Conservation (phyloP, 768 basidiomycete species). For the Coprinopsis strossmayeri region DNA sequence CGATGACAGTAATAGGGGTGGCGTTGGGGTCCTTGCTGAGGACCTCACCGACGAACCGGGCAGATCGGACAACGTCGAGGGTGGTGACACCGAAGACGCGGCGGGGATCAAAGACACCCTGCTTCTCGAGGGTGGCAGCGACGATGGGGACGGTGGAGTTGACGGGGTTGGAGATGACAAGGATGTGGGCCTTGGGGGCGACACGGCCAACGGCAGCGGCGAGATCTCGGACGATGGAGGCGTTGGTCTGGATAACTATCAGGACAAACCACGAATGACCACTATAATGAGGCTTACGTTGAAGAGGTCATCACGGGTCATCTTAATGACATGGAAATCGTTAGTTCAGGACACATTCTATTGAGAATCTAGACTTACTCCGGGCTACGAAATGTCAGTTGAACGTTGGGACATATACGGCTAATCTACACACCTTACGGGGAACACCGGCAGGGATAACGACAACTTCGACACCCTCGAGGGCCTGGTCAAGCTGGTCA, state of each 20-base stretch:
- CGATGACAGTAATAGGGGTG: constrained; percentile 77
- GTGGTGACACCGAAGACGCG: constrained; percentile 96
- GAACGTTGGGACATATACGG: constrained; percentile 1
- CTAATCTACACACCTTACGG: constrained; percentile 72
- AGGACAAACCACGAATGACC: too few relatives aligned
- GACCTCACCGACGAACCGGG: constrained; percentile 80
- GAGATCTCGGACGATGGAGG: constrained; percentile 95
- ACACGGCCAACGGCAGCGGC: constrained; percentile 82
- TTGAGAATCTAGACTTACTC: constrained; percentile 49
- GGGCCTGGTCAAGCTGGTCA: constrained; percentile 83
- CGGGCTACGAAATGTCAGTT: constrained; percentile 51
- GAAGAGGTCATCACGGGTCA: constrained; percentile 97
- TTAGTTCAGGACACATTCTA: constrained; percentile 6
- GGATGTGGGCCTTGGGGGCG: constrained; percentile 85
- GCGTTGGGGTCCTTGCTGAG: constrained; percentile 58
- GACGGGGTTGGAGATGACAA: constrained; percentile 99
- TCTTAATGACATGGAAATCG: constrained; percentile 39
- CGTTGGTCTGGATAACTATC: constrained; percentile 98
- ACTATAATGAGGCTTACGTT: constrained; percentile 67
- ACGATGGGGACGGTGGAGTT: constrained; percentile 98
- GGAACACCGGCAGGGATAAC: constrained; percentile 99
- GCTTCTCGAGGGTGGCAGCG: constrained; percentile 84
- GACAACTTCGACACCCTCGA: constrained; percentile 86
- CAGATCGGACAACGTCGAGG: constrained; percentile 94
- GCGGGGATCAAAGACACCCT: constrained; percentile 85